Evolutionary conservation across 768 basidiomycete species (phyloP), one percentile per base, ranked within the genome.

Genomic region (Leccinum olivaceopallidum): DNA sequence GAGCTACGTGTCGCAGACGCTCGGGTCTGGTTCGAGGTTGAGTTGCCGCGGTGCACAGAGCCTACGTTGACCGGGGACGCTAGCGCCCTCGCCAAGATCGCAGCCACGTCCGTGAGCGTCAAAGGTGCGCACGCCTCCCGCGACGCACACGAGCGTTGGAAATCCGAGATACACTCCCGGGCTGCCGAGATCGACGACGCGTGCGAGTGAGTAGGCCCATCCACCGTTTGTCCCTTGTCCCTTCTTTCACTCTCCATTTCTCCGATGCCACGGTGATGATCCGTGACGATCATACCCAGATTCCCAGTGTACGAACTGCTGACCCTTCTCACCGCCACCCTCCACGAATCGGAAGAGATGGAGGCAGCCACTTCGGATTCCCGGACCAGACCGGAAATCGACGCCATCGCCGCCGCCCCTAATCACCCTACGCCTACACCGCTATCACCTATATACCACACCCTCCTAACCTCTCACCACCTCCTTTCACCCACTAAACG

Each of bases 381-480:
- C 6, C n/a, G 2, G 28, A 26, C 26, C 10, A 44, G 37, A 4
- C 20, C 20, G 2, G 20, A 26, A 44, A 16, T 9, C 9, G 34
- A 36, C 13, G 14, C 9, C 5, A 0, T 28, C 26, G 6, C 32
- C 18, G 14, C 18, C 1, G n/a, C 47, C 12, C 2, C 50, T 5
- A 13, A 14, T n/a, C 2, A 4, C 22, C 7, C 6, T 3, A 24
- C 26, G 32, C 24, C 34, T 28, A 52, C 28, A 7, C 47, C 32
- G 14, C 42, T 48, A 51, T 26, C 47, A 34, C 30, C 48, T 26
- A 58, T 39, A 22, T 85, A 81, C 60, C 89, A 91, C 66, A 82
- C 83, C 22, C 79, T 91, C 1, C 78, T 91, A 55, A 87, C 85
- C 2, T 91, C 90, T 0, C 89, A 92, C 73, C 88, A 89, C 70